These are phyloP conservation scores for Fistulina hepatica DNA, from an alignment of 1,284 basidiomycete species.

Conservation along the genomic window DNA sequence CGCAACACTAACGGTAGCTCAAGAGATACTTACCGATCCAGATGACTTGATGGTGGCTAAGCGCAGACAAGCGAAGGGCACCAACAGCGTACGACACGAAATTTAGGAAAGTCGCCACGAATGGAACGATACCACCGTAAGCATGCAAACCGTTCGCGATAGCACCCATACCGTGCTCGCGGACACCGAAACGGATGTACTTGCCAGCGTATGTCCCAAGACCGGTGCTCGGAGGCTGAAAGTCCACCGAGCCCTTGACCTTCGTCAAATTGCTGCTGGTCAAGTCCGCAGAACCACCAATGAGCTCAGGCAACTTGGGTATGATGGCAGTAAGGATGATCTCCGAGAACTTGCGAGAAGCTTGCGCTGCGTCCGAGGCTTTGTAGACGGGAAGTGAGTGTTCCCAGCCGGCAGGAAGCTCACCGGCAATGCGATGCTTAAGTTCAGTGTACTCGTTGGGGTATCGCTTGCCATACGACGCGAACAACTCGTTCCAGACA, in stretches of 20 bases:
- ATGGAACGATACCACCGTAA: constrained; percentile 79
- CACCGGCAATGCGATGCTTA: constrained; percentile 72
- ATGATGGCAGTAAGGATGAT: constrained; percentile 74
- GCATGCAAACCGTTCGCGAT: constrained; percentile 86
- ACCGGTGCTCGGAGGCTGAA: constrained; percentile 82
- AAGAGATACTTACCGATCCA: constrained; percentile 85
- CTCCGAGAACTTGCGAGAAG: constrained; percentile 90
- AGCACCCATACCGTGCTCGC: constrained; percentile 95
- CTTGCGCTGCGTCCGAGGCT: constrained; percentile 72
- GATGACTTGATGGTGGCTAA: constrained; percentile 84
- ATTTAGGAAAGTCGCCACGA: constrained; percentile 87
- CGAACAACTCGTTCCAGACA: constrained; percentile 69
- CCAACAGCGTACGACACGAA: constrained; percentile 92
- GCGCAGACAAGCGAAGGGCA: constrained; percentile 83
- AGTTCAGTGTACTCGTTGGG: constrained; percentile 82
- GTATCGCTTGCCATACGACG: constrained; percentile 68
- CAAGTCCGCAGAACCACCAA: constrained; percentile 89
- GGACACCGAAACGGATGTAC: constrained; percentile 94
- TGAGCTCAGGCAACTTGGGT: constrained; percentile 69
- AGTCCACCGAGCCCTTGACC: constrained; percentile 75
- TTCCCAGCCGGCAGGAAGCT: constrained; percentile 84
- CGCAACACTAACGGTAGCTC: too few relatives aligned
- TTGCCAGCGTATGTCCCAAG: constrained; percentile 81
- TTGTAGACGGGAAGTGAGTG: constrained; percentile 77
- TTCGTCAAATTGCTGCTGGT: constrained; percentile 87